Conservation (phyloP, 2,329 filamentous ascomycete genomes). For the Alternaria consortialis region DNA sequence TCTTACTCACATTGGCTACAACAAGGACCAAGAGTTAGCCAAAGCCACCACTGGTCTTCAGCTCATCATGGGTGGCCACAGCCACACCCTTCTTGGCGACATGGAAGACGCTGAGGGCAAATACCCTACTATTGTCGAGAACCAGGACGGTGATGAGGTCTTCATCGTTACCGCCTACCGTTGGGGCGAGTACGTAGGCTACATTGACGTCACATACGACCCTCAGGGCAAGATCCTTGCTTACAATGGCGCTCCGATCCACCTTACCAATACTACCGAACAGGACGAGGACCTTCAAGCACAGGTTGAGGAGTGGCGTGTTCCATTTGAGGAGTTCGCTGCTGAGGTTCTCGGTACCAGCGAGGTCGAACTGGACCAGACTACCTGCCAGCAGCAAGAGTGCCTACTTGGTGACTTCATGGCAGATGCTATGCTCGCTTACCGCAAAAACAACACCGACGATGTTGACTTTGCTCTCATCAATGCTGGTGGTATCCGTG, state of each 20-base stretch:
- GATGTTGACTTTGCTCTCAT: slow-evolving; percentile 67
- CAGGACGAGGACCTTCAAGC: slow-evolving; percentile 66
- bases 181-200: slow-evolving; percentile 74
- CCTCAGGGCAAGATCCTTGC: slow-evolving; percentile 66
- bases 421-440: slow-evolving; percentile 67
- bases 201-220: slow-evolving; percentile 73
- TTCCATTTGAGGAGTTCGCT: slow-evolving; percentile 68
- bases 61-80: slow-evolving; percentile 73
- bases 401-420: slow-evolving; percentile 59
- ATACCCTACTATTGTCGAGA: slow-evolving; percentile 70
- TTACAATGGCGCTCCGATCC: slow-evolving; percentile 71
- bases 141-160: slow-evolving; percentile 70
- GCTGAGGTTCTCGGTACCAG: slow-evolving; percentile 65
- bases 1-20: slow-evolving; percentile 73
- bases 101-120: slow-evolving; percentile 66
- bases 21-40: slow-evolving; percentile 69
- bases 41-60: slow-evolving; percentile 68
- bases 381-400: slow-evolving; percentile 65
- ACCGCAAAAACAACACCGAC: slow-evolving; percentile 60
- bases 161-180: slow-evolving; percentile 74
- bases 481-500: slow-evolving; percentile 71
- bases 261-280: slow-evolving; percentile 68
- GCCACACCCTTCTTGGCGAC: slow-evolving; percentile 66
- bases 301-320: slow-evolving; percentile 67
- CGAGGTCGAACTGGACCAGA: slow-evolving; percentile 67